Evolutionary conservation across 495 filamentous ascomycete genomes (phyloP).

Genomic region (Aspergillus mulundensis): DNA sequence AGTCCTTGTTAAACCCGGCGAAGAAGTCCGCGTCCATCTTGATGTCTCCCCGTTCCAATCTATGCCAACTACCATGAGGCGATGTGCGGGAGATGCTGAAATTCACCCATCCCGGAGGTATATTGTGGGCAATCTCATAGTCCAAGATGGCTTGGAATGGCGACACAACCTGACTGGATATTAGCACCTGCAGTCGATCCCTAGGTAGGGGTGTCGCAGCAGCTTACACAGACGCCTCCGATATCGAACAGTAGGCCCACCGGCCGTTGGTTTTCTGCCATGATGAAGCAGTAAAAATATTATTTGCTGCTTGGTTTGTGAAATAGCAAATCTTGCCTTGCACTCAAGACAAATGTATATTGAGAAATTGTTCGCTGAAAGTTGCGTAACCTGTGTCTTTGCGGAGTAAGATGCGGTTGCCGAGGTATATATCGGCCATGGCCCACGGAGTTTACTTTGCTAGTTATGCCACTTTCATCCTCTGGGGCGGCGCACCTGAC

Average conservation of each 20-base stretch:
- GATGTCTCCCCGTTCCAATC: conserved; percentile 71
- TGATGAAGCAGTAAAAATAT: conserved; percentile 10
- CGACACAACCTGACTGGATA: conserved; percentile 65
- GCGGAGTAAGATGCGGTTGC: conserved; percentile 21
- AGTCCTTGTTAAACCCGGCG: conserved; percentile 66
- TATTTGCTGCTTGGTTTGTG: too few relatives aligned
- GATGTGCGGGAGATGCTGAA: conserved; percentile 73
- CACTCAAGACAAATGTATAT: background rate
- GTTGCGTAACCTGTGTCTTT: conserved; percentile 1
- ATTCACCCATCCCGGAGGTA: conserved; percentile 88
- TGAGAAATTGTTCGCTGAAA: too few relatives aligned
- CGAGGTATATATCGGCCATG: conserved; percentile 21
- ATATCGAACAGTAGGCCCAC: conserved; percentile 92
- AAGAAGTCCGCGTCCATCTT: conserved; percentile 72
- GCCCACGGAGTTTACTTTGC: background rate
- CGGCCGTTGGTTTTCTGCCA: conserved; percentile 47
- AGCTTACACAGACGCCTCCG: conserved; percentile 91
- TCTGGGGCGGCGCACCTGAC: too few relatives aligned
- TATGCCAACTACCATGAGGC: conserved; percentile 86
- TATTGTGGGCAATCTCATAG: conserved; percentile 70
- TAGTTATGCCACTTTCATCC: too few relatives aligned
- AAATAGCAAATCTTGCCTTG: too few relatives aligned
- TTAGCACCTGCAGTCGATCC: background rate
- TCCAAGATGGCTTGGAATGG: conserved; percentile 89
- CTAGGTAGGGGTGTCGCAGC: background rate